Evolutionary conservation across 306 rosid species (phyloP), one percentile per base, ranked within the genome.

Genomic region (Gynostemma pentaphyllum): DNA sequence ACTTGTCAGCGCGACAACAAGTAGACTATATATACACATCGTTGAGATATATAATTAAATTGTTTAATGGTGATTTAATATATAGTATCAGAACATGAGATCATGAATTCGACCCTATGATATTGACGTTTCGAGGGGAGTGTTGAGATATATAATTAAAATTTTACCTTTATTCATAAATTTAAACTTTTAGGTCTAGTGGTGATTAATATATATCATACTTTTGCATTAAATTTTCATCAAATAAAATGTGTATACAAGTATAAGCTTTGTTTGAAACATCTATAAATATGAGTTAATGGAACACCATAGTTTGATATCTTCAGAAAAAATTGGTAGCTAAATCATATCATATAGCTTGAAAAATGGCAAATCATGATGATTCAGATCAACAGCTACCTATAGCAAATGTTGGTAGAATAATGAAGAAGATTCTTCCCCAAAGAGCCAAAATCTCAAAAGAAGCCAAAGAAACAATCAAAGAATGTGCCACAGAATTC

Each of bases 391-490:
- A 23, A 23, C 36, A 51, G 11, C 59, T 90, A 95, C 97, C 97
- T 4, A 90, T 90, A 2, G 97, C 96, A 5, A 90, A 90, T 27
- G 95, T 90, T 72, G 85, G 80, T n/a, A 71, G 97, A 65, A 81
- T 90, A 45, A 90, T 90, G 97, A 73, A 94, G 1, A 87, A 83
- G 88, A 90, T 85, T 52, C 78, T 90, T 0, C 97, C 97, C 0
- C 80, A 84, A 0, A 94, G 81, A 5, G 97, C 90, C 0, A 90
- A 90, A 30, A 87, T 90, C 45, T 78, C 96, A 0, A 94, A 90
- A 18, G 97, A 90, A 13, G 94, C 96, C 1, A 90, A 90, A 50
- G 94, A 90, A 15, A 87, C 90, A 5, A 87, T 90, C 52, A 95
- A 90, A 62, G 97, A 90, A 49, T 87, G 94, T 10, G 97, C 83